Conservation (phyloP, 2,329 filamentous ascomycete genomes). For the Huntiella omanensis region DNA sequence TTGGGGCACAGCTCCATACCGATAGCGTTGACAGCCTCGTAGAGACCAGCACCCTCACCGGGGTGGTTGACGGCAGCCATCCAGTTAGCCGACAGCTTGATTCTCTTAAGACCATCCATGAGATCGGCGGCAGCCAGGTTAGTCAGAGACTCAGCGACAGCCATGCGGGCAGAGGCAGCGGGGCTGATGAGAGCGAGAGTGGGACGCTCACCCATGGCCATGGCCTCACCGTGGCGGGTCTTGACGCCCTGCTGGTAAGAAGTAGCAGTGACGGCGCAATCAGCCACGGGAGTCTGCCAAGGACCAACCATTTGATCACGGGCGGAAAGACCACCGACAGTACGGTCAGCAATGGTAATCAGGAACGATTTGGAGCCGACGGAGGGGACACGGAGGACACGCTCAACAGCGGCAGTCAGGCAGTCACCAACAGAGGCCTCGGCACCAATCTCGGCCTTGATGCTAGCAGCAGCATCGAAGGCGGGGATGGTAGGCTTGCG, state of each 20-base stretch:
- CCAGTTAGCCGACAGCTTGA: conserved; percentile 93
- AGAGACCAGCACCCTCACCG: no score
- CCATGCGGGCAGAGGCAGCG: conserved; percentile 85
- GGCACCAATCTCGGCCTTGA: conserved; percentile 45
- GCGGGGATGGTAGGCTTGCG: conserved; percentile 45
- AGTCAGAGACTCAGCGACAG: conserved; percentile 80
- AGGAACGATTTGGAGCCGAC: conserved; percentile 96
- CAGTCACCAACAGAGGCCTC: conserved; percentile 33
- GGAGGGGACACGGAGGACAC: conserved; percentile 67
- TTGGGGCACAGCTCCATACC: no score
- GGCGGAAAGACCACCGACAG: conserved; percentile 72
- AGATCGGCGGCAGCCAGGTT: conserved; percentile 68
- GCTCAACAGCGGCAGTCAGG: conserved; percentile 48
- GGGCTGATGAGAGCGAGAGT: conserved; percentile 76
- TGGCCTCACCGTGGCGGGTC: conserved; percentile 73
- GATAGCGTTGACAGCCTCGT: no score
- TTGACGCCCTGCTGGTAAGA: conserved; percentile 49
- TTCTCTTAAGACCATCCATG: conserved; percentile 53
- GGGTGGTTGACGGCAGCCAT: conserved; percentile 93
- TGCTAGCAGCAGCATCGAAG: conserved; percentile 50
- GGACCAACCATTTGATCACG: conserved; percentile 92
- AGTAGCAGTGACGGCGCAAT: conserved; percentile 81
- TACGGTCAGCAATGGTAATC: conserved; percentile 88
- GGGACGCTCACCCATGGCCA: conserved; percentile 91
- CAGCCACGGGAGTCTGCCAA: conserved; percentile 87